Conservation (phyloP, 495 filamentous ascomycete species). For the Rostrohypoxylon terebratum region DNA sequence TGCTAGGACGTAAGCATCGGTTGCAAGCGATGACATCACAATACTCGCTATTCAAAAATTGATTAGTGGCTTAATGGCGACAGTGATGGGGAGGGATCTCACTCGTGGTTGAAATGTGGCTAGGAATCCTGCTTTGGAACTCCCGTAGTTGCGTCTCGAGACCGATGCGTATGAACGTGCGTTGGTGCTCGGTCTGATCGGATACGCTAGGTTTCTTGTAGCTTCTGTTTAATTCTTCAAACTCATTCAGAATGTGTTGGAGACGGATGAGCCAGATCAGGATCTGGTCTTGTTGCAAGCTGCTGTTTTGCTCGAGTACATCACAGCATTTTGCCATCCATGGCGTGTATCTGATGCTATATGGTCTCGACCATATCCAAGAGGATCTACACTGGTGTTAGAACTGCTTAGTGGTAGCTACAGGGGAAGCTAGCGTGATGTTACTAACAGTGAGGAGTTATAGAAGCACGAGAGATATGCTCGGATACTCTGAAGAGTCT, state of each 20-base stretch:
- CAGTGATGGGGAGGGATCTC: background rate
- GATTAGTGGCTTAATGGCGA: background rate
- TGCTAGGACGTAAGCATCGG: slow-evolving; percentile 53
- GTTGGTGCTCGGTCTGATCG: slow-evolving; percentile 53
- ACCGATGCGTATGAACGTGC: slow-evolving; percentile 54
- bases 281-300: slow-evolving; percentile 49
- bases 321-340: slow-evolving; percentile 54
- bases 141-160: slow-evolving; percentile 57
- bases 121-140: slow-evolving; percentile 52
- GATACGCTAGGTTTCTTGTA: slow-evolving; percentile 38
- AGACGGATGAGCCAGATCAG: slow-evolving; percentile 58
- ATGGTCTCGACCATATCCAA: slow-evolving; percentile 50
- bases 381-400: slow-evolving; percentile 44
- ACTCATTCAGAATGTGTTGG: slow-evolving; percentile 54
- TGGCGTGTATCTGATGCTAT: slow-evolving; percentile 45
- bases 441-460: slow-evolving; percentile 51
- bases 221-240: slow-evolving; percentile 44
- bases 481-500: slow-evolving; percentile 53
- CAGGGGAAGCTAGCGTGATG: background rate
- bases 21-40: slow-evolving; percentile 48
- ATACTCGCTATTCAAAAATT: slow-evolving; percentile 46
- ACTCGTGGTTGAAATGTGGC: slow-evolving; percentile 41
- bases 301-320: slow-evolving; percentile 48
- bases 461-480: slow-evolving; percentile 56
- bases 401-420: background rate